phyloP scores from a whole-genome alignment of 805 yeast species.

The Priceomyces carsonii region DNA sequence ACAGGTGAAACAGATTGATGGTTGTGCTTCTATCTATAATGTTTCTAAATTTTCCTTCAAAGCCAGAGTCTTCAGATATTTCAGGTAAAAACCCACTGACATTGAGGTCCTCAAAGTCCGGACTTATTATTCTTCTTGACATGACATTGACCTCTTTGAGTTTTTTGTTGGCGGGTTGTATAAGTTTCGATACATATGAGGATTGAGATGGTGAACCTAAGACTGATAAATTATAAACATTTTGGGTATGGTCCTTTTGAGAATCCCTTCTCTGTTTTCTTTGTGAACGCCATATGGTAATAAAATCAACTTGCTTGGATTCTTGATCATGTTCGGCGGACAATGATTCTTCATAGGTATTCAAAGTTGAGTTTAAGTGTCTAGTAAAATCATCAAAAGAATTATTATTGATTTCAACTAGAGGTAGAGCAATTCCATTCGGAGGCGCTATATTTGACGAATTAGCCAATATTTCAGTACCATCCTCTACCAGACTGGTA shows the following conservation, averaged over 20 bases:
- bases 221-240: background rate
- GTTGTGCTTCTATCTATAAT: conserved; percentile 22
- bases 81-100: conserved; percentile 48
- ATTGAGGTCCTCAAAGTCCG: conserved; percentile 42
- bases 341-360: conserved; percentile 36
- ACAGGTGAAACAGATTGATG: conserved; percentile 5
- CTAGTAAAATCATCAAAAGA: conserved; percentile 43
- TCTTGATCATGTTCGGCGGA: conserved; percentile 44
- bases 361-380: conserved; percentile 16
- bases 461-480: conserved; percentile 38
- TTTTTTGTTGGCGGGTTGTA: conserved; percentile 27
- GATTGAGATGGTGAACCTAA: background rate
- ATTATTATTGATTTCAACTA: conserved; percentile 42
- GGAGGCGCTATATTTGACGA: conserved; percentile 43
- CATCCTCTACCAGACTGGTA: conserved; percentile 6
- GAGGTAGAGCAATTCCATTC: conserved; percentile 36
- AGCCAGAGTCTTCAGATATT: conserved; percentile 48
- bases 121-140: conserved; percentile 43
- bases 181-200: conserved; percentile 10
- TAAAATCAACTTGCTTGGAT: conserved; percentile 25
- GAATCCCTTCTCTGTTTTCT: conserved; percentile 14
- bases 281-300: conserved; percentile 46
- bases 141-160: conserved; percentile 44
- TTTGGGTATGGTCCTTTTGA: conserved; percentile 10
- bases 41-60: conserved; percentile 43